Evolutionary conservation across 495 filamentous ascomycete species (phyloP).

Genomic region (Astrocystis sublimbata): DNA sequence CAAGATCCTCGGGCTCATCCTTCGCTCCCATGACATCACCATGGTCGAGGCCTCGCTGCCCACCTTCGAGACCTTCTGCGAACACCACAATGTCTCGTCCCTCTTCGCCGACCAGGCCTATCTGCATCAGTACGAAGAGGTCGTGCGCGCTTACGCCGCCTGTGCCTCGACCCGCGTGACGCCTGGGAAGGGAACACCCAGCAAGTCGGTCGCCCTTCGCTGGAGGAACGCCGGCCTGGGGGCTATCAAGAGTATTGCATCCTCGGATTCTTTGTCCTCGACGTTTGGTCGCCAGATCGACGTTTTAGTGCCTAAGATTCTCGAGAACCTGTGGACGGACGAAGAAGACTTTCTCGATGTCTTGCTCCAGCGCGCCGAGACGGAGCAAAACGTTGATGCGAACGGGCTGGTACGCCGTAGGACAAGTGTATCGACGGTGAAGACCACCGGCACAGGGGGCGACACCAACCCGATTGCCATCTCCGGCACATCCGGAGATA

Average conservation of each 20-base stretch:
- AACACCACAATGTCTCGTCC: slow-evolving; percentile 73
- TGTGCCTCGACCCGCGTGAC: slow-evolving; percentile 64
- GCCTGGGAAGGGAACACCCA: slow-evolving; percentile 53
- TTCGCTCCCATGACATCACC: slow-evolving; percentile 77
- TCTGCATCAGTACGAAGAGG: slow-evolving; percentile 74
- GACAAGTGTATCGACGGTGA: slow-evolving; percentile 76
- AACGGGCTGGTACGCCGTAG: slow-evolving; percentile 62
- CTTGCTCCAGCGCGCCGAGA: slow-evolving; percentile 60
- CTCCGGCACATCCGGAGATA: slow-evolving; percentile 74
- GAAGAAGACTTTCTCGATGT: slow-evolving; percentile 66
- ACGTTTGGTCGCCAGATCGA: slow-evolving; percentile 72
- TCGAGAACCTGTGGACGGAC: slow-evolving; percentile 81
- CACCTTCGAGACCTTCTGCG: slow-evolving; percentile 82
- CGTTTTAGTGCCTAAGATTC: slow-evolving; percentile 74
- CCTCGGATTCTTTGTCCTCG: slow-evolving; percentile 72
- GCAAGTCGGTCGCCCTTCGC: slow-evolving; percentile 73
- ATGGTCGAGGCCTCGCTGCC: slow-evolving; percentile 85
- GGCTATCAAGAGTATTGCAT: slow-evolving; percentile 75
- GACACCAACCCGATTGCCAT: slow-evolving; percentile 70
- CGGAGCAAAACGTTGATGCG: slow-evolving; percentile 64
- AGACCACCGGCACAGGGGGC: slow-evolving; percentile 64
- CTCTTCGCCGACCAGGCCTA: slow-evolving; percentile 81
- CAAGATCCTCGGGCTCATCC: slow-evolving; percentile 72
- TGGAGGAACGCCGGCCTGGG: slow-evolving; percentile 79
- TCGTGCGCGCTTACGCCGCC: slow-evolving; percentile 73